Base-by-base conservation (phyloP, 2,329 filamentous ascomycete species). In the Penicillium sp. region DNA sequence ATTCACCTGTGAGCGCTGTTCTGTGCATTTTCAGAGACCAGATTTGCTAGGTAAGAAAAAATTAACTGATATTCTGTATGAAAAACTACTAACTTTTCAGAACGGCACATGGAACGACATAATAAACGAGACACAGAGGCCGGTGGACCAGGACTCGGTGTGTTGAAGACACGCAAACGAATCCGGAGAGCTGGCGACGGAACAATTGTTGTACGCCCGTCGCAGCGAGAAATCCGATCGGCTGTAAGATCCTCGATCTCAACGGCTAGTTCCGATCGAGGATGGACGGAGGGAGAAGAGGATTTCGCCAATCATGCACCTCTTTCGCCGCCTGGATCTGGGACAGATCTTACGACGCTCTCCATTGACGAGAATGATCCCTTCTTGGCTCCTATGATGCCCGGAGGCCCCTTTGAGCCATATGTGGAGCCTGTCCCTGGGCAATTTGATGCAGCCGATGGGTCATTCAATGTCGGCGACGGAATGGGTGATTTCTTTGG, bases 1-100 rank as follows among this genome's bases (percentile, higher is more conserved):
- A 3, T 67, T 67, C 58, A 85, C 83, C 3, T 88, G 85, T 65
- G 71, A 80, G 50, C 75, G 85, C 64, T 88, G 86, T 61, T 79
- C 80, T 55, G 83, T 84, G 27, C 83, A 86, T 65, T 88, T 87
- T 69, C 84, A 84, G 64, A 78, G 85, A 45, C 82, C 80, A 26
- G 85, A 88, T 69, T 72, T 88, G 43, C 71, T 86, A 55, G 81
- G 84, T 83, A 74, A 46, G 27, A n/a, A 6, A 3, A 13, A 1
- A 10, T 21, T 4, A 3, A 19, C 9, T 11, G 4, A 21, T 42
- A 33, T n/a, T 4, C 19, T 16, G 25, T 19, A 19, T 25, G 8
- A n/a, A 6, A 11, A 35, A 3, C 31, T 49, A 48, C 49, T 50
- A 60, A 72, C 55, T 65, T 16, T 46, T 7, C 56, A 86, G 85